phyloP scores from a whole-genome alignment of 495 filamentous ascomycete species.

The Penicillium samsonianum region DNA sequence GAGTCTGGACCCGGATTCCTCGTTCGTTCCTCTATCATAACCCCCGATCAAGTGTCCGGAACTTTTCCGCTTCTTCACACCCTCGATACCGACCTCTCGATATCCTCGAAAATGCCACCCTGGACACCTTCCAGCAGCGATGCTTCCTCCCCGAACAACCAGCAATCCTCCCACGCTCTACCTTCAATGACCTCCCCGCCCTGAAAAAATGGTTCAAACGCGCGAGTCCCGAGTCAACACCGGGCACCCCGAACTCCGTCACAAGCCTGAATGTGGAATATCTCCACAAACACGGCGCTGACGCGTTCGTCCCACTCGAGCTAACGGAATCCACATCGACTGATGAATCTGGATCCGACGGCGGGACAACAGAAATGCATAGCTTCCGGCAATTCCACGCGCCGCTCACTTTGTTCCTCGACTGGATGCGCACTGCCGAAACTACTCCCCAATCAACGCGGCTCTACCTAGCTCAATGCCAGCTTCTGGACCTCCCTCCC shows the following conservation, averaged over 20 bases:
- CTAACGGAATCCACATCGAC: constrained; percentile 39
- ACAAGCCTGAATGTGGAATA: constrained; percentile 50
- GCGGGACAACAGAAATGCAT: neutral
- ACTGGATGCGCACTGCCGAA: constrained; percentile 48
- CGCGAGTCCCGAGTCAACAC: neutral
- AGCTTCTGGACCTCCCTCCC: constrained; percentile 64
- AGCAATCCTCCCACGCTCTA: constrained; percentile 46
- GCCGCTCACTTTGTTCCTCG: constrained; percentile 58
- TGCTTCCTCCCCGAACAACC: constrained; percentile 52
- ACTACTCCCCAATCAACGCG: constrained; percentile 34
- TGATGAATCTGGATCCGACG: neutral
- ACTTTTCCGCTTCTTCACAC: constrained; percentile 25
- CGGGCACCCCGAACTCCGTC: constrained; percentile 1
- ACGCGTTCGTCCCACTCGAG: constrained; percentile 60
- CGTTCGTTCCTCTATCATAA: neutral
- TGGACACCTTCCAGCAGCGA: constrained; percentile 50
- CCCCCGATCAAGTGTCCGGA: constrained; percentile 1
- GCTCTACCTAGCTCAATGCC: constrained; percentile 84
- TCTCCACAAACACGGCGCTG: constrained; percentile 45
- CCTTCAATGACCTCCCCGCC: constrained; percentile 51
- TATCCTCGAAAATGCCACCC: constrained; percentile 30
- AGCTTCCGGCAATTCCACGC: constrained; percentile 59
- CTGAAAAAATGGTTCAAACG: constrained; percentile 55
- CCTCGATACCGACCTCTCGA: constrained; percentile 31
- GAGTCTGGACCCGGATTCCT: constrained; percentile 16